These are phyloP conservation scores for Zizania latifolia DNA, from an alignment of 176 grass and related monocot genomes.

Conservation along the genomic window DNA sequence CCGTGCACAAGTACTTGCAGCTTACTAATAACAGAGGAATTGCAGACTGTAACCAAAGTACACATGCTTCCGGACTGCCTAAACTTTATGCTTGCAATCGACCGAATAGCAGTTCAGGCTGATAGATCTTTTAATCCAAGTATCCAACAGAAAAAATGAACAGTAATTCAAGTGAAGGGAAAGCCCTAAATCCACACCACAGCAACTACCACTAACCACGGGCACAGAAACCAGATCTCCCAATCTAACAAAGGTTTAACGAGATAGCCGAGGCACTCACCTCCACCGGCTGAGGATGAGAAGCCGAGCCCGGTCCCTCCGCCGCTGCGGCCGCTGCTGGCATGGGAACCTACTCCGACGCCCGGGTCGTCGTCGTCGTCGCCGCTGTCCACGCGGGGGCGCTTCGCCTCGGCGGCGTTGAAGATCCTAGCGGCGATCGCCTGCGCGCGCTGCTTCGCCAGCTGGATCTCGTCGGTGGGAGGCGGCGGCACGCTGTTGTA, in stretches of 20 bases:
- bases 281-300: conserved; percentile 31
- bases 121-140: conserved; percentile 6
- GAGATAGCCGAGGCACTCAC: conserved; percentile 11
- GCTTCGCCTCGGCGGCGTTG: conserved; percentile 85
- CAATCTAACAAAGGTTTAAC: not conserved
- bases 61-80: not conserved
- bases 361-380: conserved; percentile 40
- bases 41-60: not conserved
- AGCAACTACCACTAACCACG: not conserved
- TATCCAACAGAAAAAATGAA: conserved; percentile 9
- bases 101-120: not conserved
- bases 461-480: conserved; percentile 70
- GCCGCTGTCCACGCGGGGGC: conserved; percentile 65
- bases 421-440: conserved; percentile 90
- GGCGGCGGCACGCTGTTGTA: conserved; percentile 81
- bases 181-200: not conserved
- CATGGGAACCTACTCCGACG: conserved; percentile 14
- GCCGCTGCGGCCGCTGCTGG: conserved; percentile 1
- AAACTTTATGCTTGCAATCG: not conserved
- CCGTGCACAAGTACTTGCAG: not conserved
- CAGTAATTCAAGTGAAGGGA: not conserved
- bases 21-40: not conserved
- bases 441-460: conserved; percentile 91
- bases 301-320: conserved; percentile 30
- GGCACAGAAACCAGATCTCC: conserved; percentile 11